phyloP scores from a whole-genome alignment of 2,329 filamentous ascomycete genomes.

The Botrytis paeoniae region DNA sequence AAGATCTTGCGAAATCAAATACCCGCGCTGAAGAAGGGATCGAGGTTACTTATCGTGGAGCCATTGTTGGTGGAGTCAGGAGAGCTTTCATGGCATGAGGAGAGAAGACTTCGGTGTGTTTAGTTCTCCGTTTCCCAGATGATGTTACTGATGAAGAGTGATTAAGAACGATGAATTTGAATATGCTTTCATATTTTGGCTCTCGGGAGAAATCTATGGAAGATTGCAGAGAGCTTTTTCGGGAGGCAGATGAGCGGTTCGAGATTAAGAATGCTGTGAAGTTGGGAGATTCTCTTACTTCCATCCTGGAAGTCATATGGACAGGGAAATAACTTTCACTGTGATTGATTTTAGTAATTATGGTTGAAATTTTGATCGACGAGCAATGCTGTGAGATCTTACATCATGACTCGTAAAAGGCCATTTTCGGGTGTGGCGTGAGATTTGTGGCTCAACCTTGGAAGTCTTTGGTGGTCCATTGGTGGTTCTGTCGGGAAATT shows the following conservation, averaged over 20 bases:
- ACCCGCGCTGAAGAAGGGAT: constrained; percentile 10
- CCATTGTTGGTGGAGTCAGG: constrained; percentile 5
- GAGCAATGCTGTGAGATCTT: neutral
- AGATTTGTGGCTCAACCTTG: neutral
- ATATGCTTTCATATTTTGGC: constrained; percentile 15
- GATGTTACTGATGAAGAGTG: neutral
- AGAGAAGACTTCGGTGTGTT: constrained; percentile 9
- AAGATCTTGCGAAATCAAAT: constrained; percentile 12
- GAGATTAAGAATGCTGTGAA: neutral
- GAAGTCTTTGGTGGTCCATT: neutral
- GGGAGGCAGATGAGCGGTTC: constrained; percentile 6
- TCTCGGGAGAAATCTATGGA: constrained; percentile 9
- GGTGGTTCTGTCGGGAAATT: neutral
- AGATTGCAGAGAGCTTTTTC: constrained; percentile 9
- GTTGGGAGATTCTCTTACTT: neutral
- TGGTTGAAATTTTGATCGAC: neutral
- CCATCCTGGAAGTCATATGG: neutral
- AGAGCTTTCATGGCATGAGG: neutral
- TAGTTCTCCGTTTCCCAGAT: neutral
- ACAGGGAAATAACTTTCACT: neutral
- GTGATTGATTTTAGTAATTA: neutral
- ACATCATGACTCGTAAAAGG: neutral
- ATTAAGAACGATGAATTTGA: constrained; percentile 10
- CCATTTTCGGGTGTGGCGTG: neutral
- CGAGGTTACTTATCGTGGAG: constrained; percentile 7